Conservation (phyloP, 164 flowering plant genomes). For the Sextonia rubra region DNA sequence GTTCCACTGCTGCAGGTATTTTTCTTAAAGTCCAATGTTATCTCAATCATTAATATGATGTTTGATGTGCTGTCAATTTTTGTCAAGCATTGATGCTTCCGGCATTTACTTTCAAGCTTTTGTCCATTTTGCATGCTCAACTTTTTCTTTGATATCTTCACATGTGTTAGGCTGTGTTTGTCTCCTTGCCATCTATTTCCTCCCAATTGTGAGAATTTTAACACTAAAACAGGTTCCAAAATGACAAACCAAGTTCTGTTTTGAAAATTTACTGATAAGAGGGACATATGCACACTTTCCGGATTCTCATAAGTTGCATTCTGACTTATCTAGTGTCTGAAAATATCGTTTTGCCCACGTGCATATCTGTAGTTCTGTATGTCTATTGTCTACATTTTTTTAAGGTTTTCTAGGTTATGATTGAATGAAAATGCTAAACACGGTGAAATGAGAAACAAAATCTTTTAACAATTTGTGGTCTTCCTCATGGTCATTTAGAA, state of each 20-base stretch:
- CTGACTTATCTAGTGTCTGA: not conserved
- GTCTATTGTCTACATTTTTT: not conserved
- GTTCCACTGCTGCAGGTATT: constrained; percentile 20
- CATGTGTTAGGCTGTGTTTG: too few relatives aligned
- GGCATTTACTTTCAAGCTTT: too few relatives aligned
- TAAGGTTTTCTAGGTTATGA: not conserved
- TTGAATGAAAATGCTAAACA: not conserved
- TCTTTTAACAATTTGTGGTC: not conserved
- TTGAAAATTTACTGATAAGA: too few relatives aligned
- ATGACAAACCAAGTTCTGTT: too few relatives aligned
- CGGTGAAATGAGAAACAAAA: too few relatives aligned
- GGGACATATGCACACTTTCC: not conserved
- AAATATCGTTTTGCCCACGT: not conserved
- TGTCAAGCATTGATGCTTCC: too few relatives aligned
- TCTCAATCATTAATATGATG: not conserved
- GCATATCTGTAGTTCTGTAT: not conserved
- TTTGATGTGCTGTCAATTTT: not conserved
- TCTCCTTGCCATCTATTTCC: too few relatives aligned
- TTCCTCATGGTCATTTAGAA: not conserved
- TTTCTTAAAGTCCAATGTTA: not conserved
- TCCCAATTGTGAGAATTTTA: too few relatives aligned
- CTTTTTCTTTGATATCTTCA: too few relatives aligned
- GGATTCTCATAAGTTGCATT: not conserved
- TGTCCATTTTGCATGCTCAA: too few relatives aligned
- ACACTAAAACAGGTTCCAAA: too few relatives aligned